Conservation (phyloP, 2,329 filamentous ascomycete species). For the Paracamarosporium sp. region DNA sequence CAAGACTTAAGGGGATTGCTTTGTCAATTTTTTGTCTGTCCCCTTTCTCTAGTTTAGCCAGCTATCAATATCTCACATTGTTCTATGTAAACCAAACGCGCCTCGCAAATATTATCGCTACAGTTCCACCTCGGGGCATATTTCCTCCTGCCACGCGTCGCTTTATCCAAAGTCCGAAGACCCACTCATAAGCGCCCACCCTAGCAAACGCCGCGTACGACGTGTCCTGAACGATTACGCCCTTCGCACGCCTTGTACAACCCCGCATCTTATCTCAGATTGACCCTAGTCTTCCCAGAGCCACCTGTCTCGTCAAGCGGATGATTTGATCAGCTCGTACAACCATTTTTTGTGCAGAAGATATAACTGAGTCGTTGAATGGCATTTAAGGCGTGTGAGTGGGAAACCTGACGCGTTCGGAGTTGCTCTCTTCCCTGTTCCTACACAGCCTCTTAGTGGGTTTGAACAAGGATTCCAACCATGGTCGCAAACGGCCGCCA, state of each 20-base stretch:
- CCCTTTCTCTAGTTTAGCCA: too few species aligned
- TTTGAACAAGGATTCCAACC: not conserved
- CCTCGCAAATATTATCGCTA: too few species aligned
- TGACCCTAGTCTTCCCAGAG: not conserved
- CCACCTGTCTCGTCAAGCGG: not conserved
- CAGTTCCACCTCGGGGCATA: too few species aligned
- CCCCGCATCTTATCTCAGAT: conserved; percentile 1
- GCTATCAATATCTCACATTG: too few species aligned
- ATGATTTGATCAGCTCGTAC: too few species aligned
- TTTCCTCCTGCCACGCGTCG: not conserved
- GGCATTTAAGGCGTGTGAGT: too few species aligned
- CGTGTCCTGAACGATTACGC: not conserved
- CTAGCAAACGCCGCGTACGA: not conserved
- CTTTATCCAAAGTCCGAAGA: not conserved
- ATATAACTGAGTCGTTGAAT: too few species aligned
- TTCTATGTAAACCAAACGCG: too few species aligned
- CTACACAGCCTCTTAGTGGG: not conserved
- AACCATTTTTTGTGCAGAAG: too few species aligned
- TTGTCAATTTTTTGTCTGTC: too few species aligned
- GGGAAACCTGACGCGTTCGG: too few species aligned
- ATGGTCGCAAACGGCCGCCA: not conserved
- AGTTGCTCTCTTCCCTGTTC: not conserved
- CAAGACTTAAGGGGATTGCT: too few species aligned
- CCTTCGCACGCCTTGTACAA: not conserved
- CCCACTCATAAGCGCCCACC: not conserved